Percentiles rank a stretch among this genome's conserved stretches.
Evolutionary conservation across 495 filamentous ascomycete species (phyloP).

Genomic region (Tuber brumale): DNA sequence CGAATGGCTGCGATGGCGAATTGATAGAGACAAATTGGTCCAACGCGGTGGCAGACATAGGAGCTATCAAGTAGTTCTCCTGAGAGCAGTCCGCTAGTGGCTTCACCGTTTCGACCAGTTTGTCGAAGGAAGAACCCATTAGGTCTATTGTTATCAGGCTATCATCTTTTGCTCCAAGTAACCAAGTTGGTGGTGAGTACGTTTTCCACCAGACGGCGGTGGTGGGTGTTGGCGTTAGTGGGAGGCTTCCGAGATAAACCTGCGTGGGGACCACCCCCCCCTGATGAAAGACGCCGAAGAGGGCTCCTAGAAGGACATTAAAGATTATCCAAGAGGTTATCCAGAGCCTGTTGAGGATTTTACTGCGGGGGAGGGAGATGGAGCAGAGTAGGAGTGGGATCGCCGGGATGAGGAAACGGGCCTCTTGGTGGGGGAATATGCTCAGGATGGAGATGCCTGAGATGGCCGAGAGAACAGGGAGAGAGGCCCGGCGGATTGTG

Average conservation of each 20-base stretch:
- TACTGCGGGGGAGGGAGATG: conserved; percentile 55
- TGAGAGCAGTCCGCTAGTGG: conserved; percentile 55
- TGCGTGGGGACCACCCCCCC: conserved; percentile 84
- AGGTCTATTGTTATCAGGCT: conserved; percentile 66
- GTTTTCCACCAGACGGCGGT: conserved; percentile 95
- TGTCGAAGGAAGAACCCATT: conserved; percentile 65
- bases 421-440: conserved; percentile 86
- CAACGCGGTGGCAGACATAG: conserved; percentile 64
- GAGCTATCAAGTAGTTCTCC: conserved; percentile 60
- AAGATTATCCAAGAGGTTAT: conserved; percentile 70
- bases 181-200: conserved; percentile 87
- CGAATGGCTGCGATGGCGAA: conserved; percentile 44
- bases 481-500: conserved; percentile 46
- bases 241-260: conserved; percentile 40
- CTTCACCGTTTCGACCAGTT: conserved; percentile 56
- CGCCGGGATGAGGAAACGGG: conserved; percentile 82
- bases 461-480: conserved; percentile 68
- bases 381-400: conserved; percentile 85
- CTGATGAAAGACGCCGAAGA: conserved; percentile 94
- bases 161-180: conserved; percentile 64
- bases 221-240: conserved; percentile 48
- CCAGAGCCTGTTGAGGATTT: conserved; percentile 50
- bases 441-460: conserved; percentile 75
- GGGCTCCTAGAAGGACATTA: conserved; percentile 65
- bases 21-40: conserved; percentile 48